Percentiles rank a stretch among this genome's conserved stretches.
Evolutionary conservation across 495 filamentous ascomycete genomes (phyloP).

Genomic region (Neurospora sp.): DNA sequence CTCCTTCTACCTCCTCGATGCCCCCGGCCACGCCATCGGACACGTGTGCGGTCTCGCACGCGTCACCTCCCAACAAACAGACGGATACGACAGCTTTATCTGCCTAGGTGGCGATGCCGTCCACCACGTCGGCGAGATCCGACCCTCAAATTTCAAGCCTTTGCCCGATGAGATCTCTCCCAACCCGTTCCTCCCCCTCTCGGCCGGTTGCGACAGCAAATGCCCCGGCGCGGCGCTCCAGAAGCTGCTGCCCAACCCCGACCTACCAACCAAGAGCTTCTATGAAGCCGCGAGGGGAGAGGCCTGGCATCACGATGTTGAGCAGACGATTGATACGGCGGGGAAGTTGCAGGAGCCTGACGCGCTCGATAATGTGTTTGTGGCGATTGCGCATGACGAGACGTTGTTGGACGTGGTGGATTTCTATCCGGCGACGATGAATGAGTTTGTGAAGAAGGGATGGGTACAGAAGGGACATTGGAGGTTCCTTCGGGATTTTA

Average conservation of each 20-base stretch:
- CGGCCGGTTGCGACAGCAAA: constrained; percentile 1
- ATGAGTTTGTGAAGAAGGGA: constrained; percentile 41
- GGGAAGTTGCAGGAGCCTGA: constrained; percentile 39
- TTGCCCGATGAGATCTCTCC: constrained; percentile 36
- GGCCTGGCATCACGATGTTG: constrained; percentile 15
- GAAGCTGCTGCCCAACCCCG: constrained; percentile 16
- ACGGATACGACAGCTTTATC: constrained; percentile 36
- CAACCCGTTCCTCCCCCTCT: constrained; percentile 21
- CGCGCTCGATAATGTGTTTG: constrained; percentile 39
- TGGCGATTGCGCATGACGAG: constrained; percentile 45
- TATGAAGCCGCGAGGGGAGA: constrained; percentile 18
- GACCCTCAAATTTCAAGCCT: constrained; percentile 41
- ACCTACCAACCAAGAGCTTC: constrained; percentile 20
- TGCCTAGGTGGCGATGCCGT: constrained; percentile 47
- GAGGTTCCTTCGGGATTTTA: constrained; percentile 48
- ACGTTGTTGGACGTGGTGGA: constrained; percentile 36
- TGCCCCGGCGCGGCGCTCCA: constrained; percentile 36
- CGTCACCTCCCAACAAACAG: constrained; percentile 24
- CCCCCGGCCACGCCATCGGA: constrained; percentile 47
- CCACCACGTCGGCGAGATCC: constrained; percentile 43
- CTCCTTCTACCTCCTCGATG: constrained; percentile 47
- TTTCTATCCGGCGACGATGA: constrained; percentile 40
- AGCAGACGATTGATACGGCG: constrained; percentile 26
- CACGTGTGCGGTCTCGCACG: constrained; percentile 49
- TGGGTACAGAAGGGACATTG: constrained; percentile 42